phyloP scores from a whole-genome alignment of 176 grass and related monocot species.

The Thinopyrum elongatum region DNA sequence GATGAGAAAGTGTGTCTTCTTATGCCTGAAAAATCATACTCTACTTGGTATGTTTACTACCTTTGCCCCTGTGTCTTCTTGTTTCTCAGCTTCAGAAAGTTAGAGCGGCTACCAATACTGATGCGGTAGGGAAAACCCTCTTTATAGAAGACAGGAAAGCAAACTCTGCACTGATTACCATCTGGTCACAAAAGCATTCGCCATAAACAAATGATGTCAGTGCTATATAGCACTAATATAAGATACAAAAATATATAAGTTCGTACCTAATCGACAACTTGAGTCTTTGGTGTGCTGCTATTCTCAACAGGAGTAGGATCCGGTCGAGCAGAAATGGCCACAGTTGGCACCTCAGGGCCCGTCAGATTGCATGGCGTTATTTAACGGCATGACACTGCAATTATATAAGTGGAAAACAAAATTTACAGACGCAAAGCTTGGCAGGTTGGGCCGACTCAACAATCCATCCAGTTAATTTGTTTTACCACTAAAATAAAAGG shows the following conservation, averaged over 20 bases:
- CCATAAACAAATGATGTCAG: neutral
- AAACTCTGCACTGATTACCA: neutral
- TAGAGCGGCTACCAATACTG: neutral
- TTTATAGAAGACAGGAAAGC: neutral
- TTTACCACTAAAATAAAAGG: too few species aligned
- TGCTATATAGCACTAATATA: neutral
- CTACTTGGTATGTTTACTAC: constrained; percentile 2
- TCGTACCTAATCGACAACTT: neutral
- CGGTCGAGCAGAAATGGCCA: too few species aligned
- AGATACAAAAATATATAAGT: neutral
- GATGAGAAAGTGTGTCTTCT: constrained; percentile 19
- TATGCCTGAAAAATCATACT: neutral
- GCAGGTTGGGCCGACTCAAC: neutral
- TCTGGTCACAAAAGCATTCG: constrained; percentile 2
- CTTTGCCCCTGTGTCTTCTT: neutral
- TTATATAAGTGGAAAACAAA: neutral
- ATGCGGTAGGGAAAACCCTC: neutral
- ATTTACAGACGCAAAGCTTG: neutral
- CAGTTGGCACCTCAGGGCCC: neutral
- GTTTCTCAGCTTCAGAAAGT: neutral
- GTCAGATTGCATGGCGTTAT: neutral
- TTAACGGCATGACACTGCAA: neutral
- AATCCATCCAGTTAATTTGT: neutral
- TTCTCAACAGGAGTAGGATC: neutral
- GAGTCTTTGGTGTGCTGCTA: neutral